phyloP scores from a whole-genome alignment of 495 filamentous ascomycete genomes.

The Filosporella fistucella region DNA sequence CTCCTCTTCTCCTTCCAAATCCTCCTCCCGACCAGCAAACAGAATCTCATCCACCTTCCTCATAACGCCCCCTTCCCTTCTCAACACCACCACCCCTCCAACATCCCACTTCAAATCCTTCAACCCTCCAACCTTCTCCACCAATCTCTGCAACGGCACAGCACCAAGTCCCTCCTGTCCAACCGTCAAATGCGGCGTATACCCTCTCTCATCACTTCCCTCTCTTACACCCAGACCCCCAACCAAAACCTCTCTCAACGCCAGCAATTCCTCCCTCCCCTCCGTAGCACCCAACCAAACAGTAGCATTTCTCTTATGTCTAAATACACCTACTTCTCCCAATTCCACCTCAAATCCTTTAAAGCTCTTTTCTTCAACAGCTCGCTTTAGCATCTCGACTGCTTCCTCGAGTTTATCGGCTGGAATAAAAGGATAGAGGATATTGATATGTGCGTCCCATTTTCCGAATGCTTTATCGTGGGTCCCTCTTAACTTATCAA shows the following conservation, averaged over 20 bases:
- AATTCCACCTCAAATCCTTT: slow-evolving; percentile 25
- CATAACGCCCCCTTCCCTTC: slow-evolving; percentile 42
- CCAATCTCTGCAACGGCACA: slow-evolving; percentile 33
- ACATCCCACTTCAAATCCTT: slow-evolving; percentile 37
- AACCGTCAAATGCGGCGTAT: slow-evolving; percentile 44
- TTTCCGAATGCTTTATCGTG: slow-evolving; percentile 51
- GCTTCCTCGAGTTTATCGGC: slow-evolving; percentile 27
- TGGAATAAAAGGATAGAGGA: slow-evolving; percentile 55
- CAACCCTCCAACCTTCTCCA: slow-evolving; percentile 38
- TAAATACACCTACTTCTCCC: slow-evolving; percentile 34
- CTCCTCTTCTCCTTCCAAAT: not conserved
- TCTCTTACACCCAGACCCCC: slow-evolving; percentile 17
- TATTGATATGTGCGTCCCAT: slow-evolving; percentile 59
- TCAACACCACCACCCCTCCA: slow-evolving; percentile 38
- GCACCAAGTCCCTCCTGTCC: slow-evolving; percentile 40
- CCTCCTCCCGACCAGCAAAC: not conserved
- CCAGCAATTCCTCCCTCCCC: slow-evolving; percentile 11
- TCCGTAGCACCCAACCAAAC: slow-evolving; percentile 34
- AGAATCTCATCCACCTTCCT: slow-evolving; percentile 31
- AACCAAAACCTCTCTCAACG: slow-evolving; percentile 19
- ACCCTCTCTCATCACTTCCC: slow-evolving; percentile 19
- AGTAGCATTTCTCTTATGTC: slow-evolving; percentile 35
- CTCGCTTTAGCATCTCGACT: slow-evolving; percentile 20
- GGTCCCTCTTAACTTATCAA: slow-evolving; percentile 44
- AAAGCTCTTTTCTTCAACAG: not conserved